These are phyloP conservation scores for Coffea eugenioides DNA, from an alignment of 257 asterid species.

Conservation along the genomic window DNA sequence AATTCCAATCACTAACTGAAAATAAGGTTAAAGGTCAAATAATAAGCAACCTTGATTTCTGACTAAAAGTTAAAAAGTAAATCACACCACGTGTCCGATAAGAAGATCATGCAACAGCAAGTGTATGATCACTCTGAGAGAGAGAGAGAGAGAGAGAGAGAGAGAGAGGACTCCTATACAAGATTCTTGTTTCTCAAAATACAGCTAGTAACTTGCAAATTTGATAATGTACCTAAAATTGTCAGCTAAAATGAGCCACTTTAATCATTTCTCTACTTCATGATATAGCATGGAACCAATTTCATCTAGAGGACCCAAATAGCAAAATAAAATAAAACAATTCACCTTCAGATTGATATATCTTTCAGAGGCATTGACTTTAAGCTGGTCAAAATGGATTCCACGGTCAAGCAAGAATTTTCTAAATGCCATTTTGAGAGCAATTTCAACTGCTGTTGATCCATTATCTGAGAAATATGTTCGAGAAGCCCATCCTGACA, in stretches of 20 bases:
- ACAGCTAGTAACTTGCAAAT: neutral
- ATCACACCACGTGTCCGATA: neutral
- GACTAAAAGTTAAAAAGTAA: neutral
- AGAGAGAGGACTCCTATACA: neutral
- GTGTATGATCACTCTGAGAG: neutral
- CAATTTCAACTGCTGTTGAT: constrained; percentile 96
- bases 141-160: too few relatives aligned
- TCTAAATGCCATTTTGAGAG: constrained; percentile 97
- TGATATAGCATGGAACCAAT: neutral
- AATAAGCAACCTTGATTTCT: neutral
- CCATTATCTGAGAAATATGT: constrained; percentile 94
- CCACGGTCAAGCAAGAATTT: constrained; percentile 74
- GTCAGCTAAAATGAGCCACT: neutral
- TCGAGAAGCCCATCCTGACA: constrained; percentile 92
- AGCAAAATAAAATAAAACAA: neutral
- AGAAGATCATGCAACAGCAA: neutral
- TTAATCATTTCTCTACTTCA: neutral
- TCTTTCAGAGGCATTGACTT: constrained; percentile 31
- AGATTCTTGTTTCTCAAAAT: neutral
- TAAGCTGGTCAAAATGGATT: constrained; percentile 34
- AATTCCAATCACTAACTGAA: neutral
- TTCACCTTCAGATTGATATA: constrained; percentile 70
- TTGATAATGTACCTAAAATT: neutral
- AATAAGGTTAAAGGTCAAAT: neutral
- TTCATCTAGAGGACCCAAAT: neutral